Base-by-base conservation (phyloP, 2,329 filamentous ascomycete genomes). In the Fusarium incarnatum region DNA sequence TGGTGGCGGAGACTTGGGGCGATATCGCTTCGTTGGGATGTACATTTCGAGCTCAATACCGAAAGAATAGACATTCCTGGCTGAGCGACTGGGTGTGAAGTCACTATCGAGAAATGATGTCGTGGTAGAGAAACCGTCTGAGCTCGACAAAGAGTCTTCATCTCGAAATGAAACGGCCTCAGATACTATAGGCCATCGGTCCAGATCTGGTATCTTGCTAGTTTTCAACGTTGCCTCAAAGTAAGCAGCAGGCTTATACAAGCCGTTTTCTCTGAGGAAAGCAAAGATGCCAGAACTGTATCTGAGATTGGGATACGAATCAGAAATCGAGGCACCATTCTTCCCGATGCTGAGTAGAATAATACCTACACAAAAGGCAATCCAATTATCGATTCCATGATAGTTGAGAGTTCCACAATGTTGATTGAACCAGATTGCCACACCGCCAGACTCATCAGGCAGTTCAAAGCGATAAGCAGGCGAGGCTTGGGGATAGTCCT, bases 41-140 rank as follows among this genome's bases (percentile, higher is more conserved):
- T 62, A 46, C 23, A 73, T 32, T 46, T 73, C 71, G 11, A 73
- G 52, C 59, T 73, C 72, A n/a, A 73, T 45, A 13, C 69, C 72
- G 20, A 74, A 60, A 12, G 59, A 71, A 54, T 74, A 73, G 5
- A 16, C 47, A 37, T 55, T 50, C 34, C 34, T 37, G 34, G 18
- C 16, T n/a, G 9, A 52, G 11, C 13, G 41, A 18, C 12, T 37
- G 18, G 34, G 34, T 12, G 18, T 37, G 3, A 37, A 37, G 10
- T 37, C 34, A 11, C 18, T 37, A 37, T 37, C 34, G 18, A 37
- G 34, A n/a, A n/a, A 37, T n/a, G 34, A n/a, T n/a, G 34, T n/a
- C 34, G 34, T 37, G 34, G 34, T 12, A 37, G 15, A 50, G 28
- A 32, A 45, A 27, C 42, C 40, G 18, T 28, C 22, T 20, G 9